Evolutionary conservation across 2,329 filamentous ascomycete species (phyloP).

Genomic region (Aspergillus japonicus): DNA sequence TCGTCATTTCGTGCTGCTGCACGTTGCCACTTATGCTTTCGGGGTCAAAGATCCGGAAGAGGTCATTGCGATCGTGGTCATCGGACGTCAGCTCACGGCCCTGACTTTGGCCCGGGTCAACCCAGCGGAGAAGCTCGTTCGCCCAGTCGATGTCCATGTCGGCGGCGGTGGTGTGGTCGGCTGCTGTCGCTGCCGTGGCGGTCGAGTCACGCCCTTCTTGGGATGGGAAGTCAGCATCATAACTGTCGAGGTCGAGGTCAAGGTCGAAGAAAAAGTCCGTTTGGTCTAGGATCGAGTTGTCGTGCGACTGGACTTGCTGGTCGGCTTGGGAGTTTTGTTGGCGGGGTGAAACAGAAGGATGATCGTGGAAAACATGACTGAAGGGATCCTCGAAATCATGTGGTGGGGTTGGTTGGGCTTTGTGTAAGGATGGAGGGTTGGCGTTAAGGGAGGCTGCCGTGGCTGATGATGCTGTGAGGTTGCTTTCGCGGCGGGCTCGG

Average conservation of each 20-base stretch:
- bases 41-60: neutral
- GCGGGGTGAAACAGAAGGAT: neutral
- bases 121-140: constrained; percentile 28
- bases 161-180: constrained; percentile 11
- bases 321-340: neutral
- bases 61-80: neutral
- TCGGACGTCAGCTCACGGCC: constrained; percentile 4
- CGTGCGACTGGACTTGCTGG: neutral
- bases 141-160: constrained; percentile 34
- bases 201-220: neutral
- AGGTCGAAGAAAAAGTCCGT: constrained; percentile 18
- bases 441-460: neutral
- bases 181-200: neutral
- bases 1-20: neutral
- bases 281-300: constrained; percentile 18
- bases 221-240: constrained; percentile 17
- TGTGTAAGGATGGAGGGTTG: constrained; percentile 5
- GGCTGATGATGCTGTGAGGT: neutral
- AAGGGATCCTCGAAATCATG: constrained; percentile 29
- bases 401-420: constrained; percentile 19
- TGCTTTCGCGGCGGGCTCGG: neutral
- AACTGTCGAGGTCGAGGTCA: constrained; percentile 27
- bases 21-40: neutral
- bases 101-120: constrained; percentile 19
- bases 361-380: constrained; percentile 7